Base-by-base conservation (phyloP, 2,329 filamentous ascomycete species). In the Ceratocystis colombiana region DNA sequence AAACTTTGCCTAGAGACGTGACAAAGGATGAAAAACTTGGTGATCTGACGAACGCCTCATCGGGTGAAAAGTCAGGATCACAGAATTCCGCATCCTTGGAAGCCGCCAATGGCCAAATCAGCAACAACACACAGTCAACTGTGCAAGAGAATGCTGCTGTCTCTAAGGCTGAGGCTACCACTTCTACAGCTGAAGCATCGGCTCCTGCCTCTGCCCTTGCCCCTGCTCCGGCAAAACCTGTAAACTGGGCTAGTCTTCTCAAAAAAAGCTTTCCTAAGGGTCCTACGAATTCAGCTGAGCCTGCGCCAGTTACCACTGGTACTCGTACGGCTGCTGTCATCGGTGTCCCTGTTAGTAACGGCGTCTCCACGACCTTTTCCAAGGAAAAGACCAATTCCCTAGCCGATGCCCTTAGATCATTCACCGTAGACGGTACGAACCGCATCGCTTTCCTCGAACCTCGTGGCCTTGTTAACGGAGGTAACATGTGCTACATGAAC, bases 401-500 rank as follows among this genome's bases (percentile, higher is more conserved):
- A 64, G 87, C 85, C 2, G 89, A 96, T 71, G 89, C 89, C 45
- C 80, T 99, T 64, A 82, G 82, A 62, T 83, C 84, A 33, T 94
- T 92, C 74, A 83, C 82, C 64, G 85, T 91, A 28, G 82, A 84
- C 67, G 79, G 80, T 46, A 80, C 81, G 46, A 78, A 83, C 41
- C 89, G 88, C 71, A 79, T 93, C 70, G 80, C 88, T 20, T 96
- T 96, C 73, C 81, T 99, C 63, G 90, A 97, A 76, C 94, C 94
- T 63, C 85, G 93, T 70, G 94, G 94, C 62, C 82, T 99, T 73
- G 89, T 96, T 71, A 99, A 99, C 77, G 95, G 93, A 50, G 94
- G 94, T 62, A 97, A 99, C 74, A 95, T 97, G 89, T 99, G 94
- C 77, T 99, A 99, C 77, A 97, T 99, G 94, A 99, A 97, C 79